A percentile compares a stretch with the other conserved stretches of the same genome.
Conservation (phyloP, 208 protist genomes). For the Crithidia thermophila region DNA sequence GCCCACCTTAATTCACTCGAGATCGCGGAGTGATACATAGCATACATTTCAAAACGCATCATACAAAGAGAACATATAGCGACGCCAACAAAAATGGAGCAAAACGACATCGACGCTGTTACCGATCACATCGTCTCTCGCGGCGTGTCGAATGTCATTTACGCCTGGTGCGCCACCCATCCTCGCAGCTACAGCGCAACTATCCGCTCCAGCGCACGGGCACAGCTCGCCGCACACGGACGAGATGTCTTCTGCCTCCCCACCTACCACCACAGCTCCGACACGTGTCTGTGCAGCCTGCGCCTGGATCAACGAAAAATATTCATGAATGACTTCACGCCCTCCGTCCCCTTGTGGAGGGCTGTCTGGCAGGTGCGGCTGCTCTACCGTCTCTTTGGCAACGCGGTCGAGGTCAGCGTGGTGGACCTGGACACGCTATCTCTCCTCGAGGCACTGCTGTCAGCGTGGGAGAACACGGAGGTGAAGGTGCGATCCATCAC, state of each 20-base stretch:
- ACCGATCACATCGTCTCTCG: slow-evolving; percentile 3
- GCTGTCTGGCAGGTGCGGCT: slow-evolving; percentile 26
- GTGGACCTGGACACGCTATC: slow-evolving; percentile 16
- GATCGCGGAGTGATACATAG: too few relatives aligned
- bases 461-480: slow-evolving; percentile 20
- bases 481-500: slow-evolving; percentile 18
- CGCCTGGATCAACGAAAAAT: slow-evolving; percentile 12
- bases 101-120: slow-evolving; percentile 8
- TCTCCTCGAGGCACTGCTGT: slow-evolving; percentile 15
- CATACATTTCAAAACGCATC: neutral
- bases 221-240: neutral
- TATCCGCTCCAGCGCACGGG: slow-evolving; percentile 7
- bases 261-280: neutral
- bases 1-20: too few relatives aligned
- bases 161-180: slow-evolving; percentile 11
- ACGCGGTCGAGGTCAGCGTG: slow-evolving; percentile 11
- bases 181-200: slow-evolving; percentile 10
- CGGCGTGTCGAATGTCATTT: neutral
- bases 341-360: slow-evolving; percentile 19
- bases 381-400: slow-evolving; percentile 29
- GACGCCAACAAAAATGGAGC: slow-evolving; percentile 3
- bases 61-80: too few relatives aligned
- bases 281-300: slow-evolving; percentile 11
- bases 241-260: slow-evolving; percentile 13
- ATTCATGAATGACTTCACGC: slow-evolving; percentile 14